phyloP scores from a whole-genome alignment of 257 asterid species.

The Gentiana macrophylla region DNA sequence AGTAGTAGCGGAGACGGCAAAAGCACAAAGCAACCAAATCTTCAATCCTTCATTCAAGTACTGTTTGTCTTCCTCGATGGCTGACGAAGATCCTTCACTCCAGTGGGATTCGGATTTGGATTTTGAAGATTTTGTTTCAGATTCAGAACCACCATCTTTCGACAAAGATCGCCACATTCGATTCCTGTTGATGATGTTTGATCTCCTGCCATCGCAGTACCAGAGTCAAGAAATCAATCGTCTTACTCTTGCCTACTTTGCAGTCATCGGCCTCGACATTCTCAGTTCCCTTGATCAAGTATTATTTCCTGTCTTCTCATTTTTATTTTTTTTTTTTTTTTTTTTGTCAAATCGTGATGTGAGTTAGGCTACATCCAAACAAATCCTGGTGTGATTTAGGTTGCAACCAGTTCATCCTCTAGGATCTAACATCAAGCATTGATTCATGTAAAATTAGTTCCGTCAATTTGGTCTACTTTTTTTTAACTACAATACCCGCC shows the following conservation, averaged over 20 bases:
- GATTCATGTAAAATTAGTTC: too few relatives aligned
- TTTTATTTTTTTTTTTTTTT: not conserved
- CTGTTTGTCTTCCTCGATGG: conserved; percentile 9
- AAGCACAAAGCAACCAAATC: too few relatives aligned
- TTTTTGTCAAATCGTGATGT: not conserved
- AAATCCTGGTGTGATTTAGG: too few relatives aligned
- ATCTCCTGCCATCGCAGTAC: conserved; percentile 52
- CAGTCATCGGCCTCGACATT: conserved; percentile 64
- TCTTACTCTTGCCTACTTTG: conserved; percentile 77
- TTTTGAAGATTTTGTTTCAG: conserved; percentile 4
- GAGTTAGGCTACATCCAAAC: too few relatives aligned
- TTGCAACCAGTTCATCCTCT: too few relatives aligned
- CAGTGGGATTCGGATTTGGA: too few relatives aligned
- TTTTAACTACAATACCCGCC: too few relatives aligned
- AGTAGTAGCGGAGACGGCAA: too few relatives aligned
- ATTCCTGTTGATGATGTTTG: conserved; percentile 68
- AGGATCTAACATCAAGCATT: too few relatives aligned
- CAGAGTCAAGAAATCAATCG: conserved; percentile 86
- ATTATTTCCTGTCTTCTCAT: conserved; percentile 6
- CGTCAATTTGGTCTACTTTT: too few relatives aligned
- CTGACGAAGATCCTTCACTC: conserved; percentile 7
- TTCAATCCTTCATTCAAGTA: too few relatives aligned
- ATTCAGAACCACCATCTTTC: conserved; percentile 25
- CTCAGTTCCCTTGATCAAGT: conserved; percentile 70
- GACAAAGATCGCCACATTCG: conserved; percentile 65